Conservation (phyloP, 176 grass and related monocot species). For the Bolboschoenus planiculmis region DNA sequence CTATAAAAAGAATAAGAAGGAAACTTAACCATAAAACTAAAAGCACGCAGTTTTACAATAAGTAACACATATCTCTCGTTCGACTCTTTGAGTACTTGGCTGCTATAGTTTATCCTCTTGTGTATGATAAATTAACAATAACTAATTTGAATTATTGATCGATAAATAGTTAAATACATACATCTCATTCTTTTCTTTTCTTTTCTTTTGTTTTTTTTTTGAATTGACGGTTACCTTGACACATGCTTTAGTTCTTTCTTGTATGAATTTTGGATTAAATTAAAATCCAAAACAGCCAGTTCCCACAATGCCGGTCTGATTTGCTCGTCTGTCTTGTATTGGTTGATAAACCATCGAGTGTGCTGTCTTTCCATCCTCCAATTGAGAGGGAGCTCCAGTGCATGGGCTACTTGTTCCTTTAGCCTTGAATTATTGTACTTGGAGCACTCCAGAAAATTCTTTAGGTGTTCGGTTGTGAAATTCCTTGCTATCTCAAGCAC, state of each 20-base stretch:
- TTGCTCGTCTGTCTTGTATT: not conserved
- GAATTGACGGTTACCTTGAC: not conserved
- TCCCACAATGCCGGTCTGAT: constrained; percentile 12
- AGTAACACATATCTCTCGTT: too few species aligned
- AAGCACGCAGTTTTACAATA: not conserved
- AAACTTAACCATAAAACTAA: not conserved
- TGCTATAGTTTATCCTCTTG: too few species aligned
- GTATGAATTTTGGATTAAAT: constrained; percentile 9
- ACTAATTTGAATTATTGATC: too few species aligned
- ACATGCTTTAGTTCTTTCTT: constrained; percentile 18
- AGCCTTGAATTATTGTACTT: not conserved
- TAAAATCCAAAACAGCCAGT: constrained; percentile 31
- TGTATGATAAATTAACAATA: too few species aligned
- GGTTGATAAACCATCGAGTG: constrained; percentile 24
- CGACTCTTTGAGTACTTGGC: too few species aligned
- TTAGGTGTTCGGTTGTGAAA: not conserved
- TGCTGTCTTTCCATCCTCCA: constrained; percentile 28
- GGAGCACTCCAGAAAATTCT: not conserved
- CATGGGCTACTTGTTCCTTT: constrained; percentile 3
- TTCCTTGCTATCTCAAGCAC: not conserved
- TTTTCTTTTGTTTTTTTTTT: not conserved
- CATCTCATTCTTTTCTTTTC: too few species aligned
- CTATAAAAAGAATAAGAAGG: not conserved
- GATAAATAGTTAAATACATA: too few species aligned
- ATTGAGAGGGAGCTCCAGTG: constrained; percentile 20